Evolutionary conservation across 169 alveolate species (phyloP).

Genomic region (Eimeria mitis): DNA sequence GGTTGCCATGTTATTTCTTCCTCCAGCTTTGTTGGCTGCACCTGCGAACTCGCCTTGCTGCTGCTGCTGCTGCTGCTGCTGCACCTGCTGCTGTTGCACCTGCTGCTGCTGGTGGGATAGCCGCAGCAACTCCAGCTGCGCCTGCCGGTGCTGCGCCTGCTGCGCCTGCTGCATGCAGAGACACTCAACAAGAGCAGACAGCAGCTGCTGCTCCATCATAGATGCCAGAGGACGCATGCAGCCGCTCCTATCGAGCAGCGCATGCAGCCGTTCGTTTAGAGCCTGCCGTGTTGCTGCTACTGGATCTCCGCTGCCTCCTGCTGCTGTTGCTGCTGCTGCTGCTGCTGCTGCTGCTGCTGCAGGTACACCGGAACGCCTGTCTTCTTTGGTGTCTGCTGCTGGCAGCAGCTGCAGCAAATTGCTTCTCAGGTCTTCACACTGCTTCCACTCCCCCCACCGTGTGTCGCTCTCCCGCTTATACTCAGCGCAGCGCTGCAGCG

Average conservation of each 20-base stretch:
- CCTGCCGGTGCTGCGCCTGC: conserved; percentile 47
- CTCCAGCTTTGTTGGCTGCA: not conserved
- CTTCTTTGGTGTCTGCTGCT: not conserved
- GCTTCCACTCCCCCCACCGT: not conserved
- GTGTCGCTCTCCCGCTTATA: not conserved
- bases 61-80: not conserved
- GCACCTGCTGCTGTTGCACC: not conserved
- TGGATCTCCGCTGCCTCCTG: not conserved
- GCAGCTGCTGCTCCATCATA: not conserved
- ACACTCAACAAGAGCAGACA: not conserved
- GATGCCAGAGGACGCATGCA: not conserved
- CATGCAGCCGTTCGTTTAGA: not conserved
- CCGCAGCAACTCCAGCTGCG: conserved; percentile 24
- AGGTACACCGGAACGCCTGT: not conserved
- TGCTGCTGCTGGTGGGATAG: conserved; percentile 5
- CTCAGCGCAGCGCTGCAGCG: not conserved
- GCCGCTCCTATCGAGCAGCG: not conserved
- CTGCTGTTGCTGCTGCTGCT: not conserved
- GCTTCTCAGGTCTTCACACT: not conserved
- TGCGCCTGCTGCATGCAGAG: conserved; percentile 36
- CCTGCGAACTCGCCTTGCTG: not conserved
- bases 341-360: conserved; percentile 25
- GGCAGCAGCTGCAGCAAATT: not conserved
- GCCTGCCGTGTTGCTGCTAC: not conserved
- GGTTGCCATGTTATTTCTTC: not conserved